Evolutionary conservation across 208 protist genomes (phyloP).

Genomic region (Trypanosoma brucei): DNA sequence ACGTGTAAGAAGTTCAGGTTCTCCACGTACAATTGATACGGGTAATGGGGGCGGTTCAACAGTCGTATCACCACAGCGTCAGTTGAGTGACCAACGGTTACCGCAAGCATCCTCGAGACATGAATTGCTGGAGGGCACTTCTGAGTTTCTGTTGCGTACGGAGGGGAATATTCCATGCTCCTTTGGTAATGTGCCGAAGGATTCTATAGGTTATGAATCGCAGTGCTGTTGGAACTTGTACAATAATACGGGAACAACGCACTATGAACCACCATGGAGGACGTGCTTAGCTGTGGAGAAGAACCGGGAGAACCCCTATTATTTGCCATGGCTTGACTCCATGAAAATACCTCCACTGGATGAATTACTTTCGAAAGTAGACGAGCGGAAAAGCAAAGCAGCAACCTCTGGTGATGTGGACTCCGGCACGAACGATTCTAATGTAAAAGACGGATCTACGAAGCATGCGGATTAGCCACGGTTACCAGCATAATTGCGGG

Average conservation of each 20-base stretch:
- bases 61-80: too few species aligned
- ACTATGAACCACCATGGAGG: constrained; percentile 74
- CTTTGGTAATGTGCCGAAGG: not conserved
- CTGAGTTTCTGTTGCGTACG: not conserved
- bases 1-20: too few species aligned
- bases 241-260: constrained; percentile 38
- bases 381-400: too few species aligned
- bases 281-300: constrained; percentile 42
- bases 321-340: constrained; percentile 53
- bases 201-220: constrained; percentile 16
- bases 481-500: too few species aligned
- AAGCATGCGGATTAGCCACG: not conserved
- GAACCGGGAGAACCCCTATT: constrained; percentile 75
- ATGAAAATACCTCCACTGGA: constrained; percentile 35
- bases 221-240: constrained; percentile 33
- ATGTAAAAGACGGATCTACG: not conserved
- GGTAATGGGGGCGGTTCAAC: too few species aligned
- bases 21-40: too few species aligned
- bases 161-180: not conserved
- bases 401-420: too few species aligned
- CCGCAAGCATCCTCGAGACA: too few species aligned
- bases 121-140: not conserved
- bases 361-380: constrained; percentile 29
- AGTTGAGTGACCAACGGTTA: too few species aligned
- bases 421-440: constrained; percentile 11